Base-by-base conservation (phyloP, 208 protist species). In the Tetramitus jugosus region DNA sequence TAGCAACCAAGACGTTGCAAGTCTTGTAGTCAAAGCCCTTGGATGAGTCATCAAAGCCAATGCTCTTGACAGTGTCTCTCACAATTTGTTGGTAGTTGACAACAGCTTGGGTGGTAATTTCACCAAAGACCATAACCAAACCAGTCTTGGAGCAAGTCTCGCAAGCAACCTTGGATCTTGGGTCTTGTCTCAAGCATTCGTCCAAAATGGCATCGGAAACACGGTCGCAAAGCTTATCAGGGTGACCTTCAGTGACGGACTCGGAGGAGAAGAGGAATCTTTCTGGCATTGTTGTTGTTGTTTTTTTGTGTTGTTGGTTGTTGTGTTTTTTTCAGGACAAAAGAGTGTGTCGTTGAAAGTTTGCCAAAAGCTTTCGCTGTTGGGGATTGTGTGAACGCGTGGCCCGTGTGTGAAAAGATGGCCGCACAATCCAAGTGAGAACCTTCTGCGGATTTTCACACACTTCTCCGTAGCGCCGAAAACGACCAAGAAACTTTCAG, bases 141-240 rank as follows among this genome's bases (percentile, higher is more conserved):
- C 96, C 96, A 53, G 94, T 98, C 90, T 99, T 99, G 61, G 92
- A 84, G 81, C 88, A 90, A 39, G 96, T 98, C 88, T 99, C 97
- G 89, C 96, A 98, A 46, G 98, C 97, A 76, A 99, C 96, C 86
- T 97, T 97, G 42, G 96, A 95, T 56, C 93, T 83, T 60, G 95
- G 96, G 88, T 99, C 98, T 60, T 88, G 80, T 33, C 84, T 84
- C 56, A 99, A 90, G 91, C 96, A 99, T 45, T 96, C 98, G 85
- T 99, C 98, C 52, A 99, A 88, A 60, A 99, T 88, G 56, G 96
- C 91, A 87, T 99, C 98, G 23, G 97, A 99, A 26, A 99, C 90
- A 89, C 98, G 96, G 88, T 99, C 98, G 85, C 95, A 98, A n/a
- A 99, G 88, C 87, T 99, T 99, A 85, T 99, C 98, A 77, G 97